A percentile compares a stretch with the other conserved stretches of the same genome.
Conservation (phyloP, 1,139 yeast genomes). For the Candida sp. region DNA sequence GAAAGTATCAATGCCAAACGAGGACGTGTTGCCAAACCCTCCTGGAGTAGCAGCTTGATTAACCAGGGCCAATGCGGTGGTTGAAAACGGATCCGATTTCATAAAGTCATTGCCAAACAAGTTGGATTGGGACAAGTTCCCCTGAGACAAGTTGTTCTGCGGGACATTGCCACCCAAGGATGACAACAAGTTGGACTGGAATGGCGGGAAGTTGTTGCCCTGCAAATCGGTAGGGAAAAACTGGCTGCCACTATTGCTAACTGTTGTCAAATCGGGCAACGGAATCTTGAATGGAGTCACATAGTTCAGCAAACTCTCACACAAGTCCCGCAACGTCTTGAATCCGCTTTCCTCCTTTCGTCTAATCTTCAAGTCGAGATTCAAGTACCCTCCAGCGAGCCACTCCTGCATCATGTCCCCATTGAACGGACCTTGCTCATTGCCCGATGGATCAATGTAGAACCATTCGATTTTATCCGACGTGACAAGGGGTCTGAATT, state of each 20-base stretch:
- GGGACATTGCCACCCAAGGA: conserved; percentile 1
- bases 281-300: conserved; percentile 67
- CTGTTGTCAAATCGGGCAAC: conserved; percentile 37
- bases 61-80: conserved; percentile 8
- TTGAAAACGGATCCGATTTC: conserved; percentile 27
- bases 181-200: conserved; percentile 3
- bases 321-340: conserved; percentile 48
- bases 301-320: conserved; percentile 50
- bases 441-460: conserved; percentile 73
- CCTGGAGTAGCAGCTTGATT: background rate
- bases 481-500: conserved; percentile 19
- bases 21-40: conserved; percentile 5
- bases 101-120: conserved; percentile 32
- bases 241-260: conserved; percentile 6
- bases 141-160: conserved; percentile 3
- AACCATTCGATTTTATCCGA: conserved; percentile 63
- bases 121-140: conserved; percentile 21
- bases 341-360: conserved; percentile 51
- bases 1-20: conserved; percentile 31
- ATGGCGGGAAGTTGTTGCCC: conserved; percentile 2
- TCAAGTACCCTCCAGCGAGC: conserved; percentile 68
- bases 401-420: conserved; percentile 82
- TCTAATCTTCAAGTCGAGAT: conserved; percentile 57
- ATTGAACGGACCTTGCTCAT: conserved; percentile 81
- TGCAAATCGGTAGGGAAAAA: conserved; percentile 13